Evolutionary conservation across 148 eudicot species (phyloP).

Genomic region (Mesembryanthemum crystallinum): DNA sequence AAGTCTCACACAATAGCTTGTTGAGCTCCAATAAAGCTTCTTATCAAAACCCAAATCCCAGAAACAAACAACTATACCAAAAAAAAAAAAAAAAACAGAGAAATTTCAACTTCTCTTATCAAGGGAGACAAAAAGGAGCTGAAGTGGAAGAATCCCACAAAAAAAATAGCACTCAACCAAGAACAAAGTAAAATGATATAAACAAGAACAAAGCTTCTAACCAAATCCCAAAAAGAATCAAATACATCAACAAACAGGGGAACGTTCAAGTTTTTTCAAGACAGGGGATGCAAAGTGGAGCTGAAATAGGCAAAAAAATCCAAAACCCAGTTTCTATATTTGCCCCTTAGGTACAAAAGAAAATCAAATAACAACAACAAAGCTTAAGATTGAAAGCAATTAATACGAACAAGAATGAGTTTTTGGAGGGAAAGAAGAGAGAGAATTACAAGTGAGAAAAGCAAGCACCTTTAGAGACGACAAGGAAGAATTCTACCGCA

Average conservation of each 20-base stretch:
- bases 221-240: slow-evolving; percentile 10
- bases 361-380: slow-evolving; percentile 4
- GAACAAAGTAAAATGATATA: not conserved
- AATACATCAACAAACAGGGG: not conserved
- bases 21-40: slow-evolving; percentile 7
- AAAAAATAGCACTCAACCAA: not conserved
- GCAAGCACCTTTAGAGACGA: slow-evolving; percentile 10
- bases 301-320: slow-evolving; percentile 4
- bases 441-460: slow-evolving; percentile 5
- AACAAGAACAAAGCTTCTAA: not conserved
- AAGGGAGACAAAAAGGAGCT: not conserved
- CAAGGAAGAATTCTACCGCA: slow-evolving; percentile 14
- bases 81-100: slow-evolving; percentile 7
- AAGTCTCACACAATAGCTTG: slow-evolving; percentile 1
- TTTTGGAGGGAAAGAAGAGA: slow-evolving; percentile 12
- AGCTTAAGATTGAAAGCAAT: slow-evolving; percentile 1
- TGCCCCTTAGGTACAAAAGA: not conserved
- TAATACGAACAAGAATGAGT: not conserved
- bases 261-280: slow-evolving; percentile 2
- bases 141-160: not conserved
- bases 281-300: not conserved
- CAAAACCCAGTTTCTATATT: slow-evolving; percentile 24
- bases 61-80: slow-evolving; percentile 12
- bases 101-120: slow-evolving; percentile 16
- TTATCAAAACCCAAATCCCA: slow-evolving; percentile 21